Percentiles rank a stretch among this genome's conserved stretches.
phyloP scores from a whole-genome alignment of 1,284 basidiomycete genomes.

The Rhodotorula sp. region DNA sequence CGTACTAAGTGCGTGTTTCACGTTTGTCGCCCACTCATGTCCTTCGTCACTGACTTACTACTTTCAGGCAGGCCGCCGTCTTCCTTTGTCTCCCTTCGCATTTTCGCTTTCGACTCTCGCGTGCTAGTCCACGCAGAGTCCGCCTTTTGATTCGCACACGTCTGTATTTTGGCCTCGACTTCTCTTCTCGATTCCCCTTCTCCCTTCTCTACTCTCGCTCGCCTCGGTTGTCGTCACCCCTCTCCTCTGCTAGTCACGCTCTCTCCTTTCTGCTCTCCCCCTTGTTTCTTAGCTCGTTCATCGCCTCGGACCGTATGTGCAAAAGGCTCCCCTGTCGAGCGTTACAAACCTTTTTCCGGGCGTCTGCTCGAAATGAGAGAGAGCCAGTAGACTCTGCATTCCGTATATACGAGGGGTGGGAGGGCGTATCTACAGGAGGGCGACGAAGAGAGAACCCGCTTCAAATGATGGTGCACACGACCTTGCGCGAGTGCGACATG shows the following conservation, averaged over 20 bases:
- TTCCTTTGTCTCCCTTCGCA: not conserved
- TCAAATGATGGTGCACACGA: conserved; percentile 51
- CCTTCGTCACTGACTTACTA: too few species aligned
- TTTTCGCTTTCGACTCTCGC: not conserved
- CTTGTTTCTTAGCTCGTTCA: not conserved
- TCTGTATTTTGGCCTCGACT: not conserved
- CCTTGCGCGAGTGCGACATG: conserved; percentile 47
- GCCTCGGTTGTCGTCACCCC: not conserved
- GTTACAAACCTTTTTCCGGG: conserved; percentile 1
- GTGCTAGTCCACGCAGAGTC: too few species aligned
- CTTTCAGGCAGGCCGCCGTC: not conserved
- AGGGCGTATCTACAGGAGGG: not conserved
- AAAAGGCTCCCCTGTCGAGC: not conserved
- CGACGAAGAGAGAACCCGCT: too few species aligned
- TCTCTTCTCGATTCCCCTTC: not conserved
- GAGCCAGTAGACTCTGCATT: not conserved
- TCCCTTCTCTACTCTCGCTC: not conserved
- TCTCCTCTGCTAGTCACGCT: not conserved
- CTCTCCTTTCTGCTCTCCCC: not conserved
- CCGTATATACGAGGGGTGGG: not conserved
- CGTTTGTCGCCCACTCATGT: too few species aligned
- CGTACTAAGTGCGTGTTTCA: not conserved
- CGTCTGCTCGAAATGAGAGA: not conserved
- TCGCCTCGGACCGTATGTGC: not conserved
- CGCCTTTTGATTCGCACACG: too few species aligned